Percentiles rank a stretch among this genome's conserved stretches.
Evolutionary conservation across 2,329 filamentous ascomycete genomes (phyloP).

Genomic region (Botrytis tulipae): DNA sequence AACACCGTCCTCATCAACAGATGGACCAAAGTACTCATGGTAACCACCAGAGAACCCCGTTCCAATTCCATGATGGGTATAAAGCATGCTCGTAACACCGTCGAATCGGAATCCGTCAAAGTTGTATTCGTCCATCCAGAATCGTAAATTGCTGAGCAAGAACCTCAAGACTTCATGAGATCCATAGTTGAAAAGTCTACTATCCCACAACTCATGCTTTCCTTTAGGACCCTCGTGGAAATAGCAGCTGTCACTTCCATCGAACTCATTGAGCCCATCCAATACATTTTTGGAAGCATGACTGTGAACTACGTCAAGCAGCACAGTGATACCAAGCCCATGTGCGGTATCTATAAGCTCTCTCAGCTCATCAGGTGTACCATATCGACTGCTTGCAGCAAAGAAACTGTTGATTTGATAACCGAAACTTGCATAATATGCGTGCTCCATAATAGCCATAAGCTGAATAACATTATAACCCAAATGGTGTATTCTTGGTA

Average conservation of each 20-base stretch:
- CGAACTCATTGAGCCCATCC: constrained; percentile 93
- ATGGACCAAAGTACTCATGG: constrained; percentile 91
- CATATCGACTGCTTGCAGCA: constrained; percentile 92
- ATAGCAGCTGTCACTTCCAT: constrained; percentile 91
- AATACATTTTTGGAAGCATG: constrained; percentile 97
- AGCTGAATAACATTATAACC: constrained; percentile 98
- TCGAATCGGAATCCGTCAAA: constrained; percentile 99
- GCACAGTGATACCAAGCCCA: constrained; percentile 81
- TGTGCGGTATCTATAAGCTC: constrained; percentile 96
- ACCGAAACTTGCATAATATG: constrained; percentile 98
- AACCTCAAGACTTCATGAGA: constrained; percentile 94
- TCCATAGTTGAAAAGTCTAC: constrained; percentile 95
- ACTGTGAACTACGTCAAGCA: constrained; percentile 95
- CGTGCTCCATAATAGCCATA: constrained; percentile 99
- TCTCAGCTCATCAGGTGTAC: constrained; percentile 89
- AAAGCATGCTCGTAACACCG: constrained; percentile 98
- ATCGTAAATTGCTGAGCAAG: constrained; percentile 88
- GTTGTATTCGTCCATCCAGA: constrained; percentile 98
- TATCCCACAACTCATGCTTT: constrained; percentile 92
- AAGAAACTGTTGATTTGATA: constrained; percentile 99
- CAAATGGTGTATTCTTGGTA: constrained; percentile 83
- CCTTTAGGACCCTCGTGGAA: constrained; percentile 88
- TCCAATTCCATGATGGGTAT: constrained; percentile 92
- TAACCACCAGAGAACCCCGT: constrained; percentile 98
- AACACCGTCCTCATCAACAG: constrained; percentile 89